Base-by-base conservation (phyloP, 1,284 basidiomycete genomes). In the Moesziomyces globuligerus region DNA sequence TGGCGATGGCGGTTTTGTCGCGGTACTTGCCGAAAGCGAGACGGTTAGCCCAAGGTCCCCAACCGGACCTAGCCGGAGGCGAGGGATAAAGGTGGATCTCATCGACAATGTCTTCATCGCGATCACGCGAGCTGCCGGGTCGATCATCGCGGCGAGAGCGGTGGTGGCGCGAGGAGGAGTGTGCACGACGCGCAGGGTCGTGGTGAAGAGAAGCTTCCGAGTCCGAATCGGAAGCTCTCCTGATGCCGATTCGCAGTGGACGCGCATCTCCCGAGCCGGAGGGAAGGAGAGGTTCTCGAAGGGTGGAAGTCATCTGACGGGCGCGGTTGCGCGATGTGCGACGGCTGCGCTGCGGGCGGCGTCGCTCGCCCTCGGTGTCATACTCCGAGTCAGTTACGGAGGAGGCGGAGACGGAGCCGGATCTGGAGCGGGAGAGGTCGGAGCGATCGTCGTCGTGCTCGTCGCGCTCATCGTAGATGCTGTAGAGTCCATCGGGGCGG, bases 1-100 rank as follows among this genome's bases (percentile, higher is more conserved):
- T 67, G 17, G 68, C 61, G 26, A 76, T 70, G 36, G 74, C 75
- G 4, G 57, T 57, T 57, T 72, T 76, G 51, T 79, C 77, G 20
- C 75, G 68, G 34, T 72, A 79, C 45, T 75, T 72, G 49, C 69
- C 69, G 20, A 72, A 67, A 3, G 69, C 69, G 10, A 72, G 64
- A n/a, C 69, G 64, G 13, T 72, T 72, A 24, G 69, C 69, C 69
- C 69, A 72, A 0, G 69, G 69, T 4, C 69, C 69, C 69, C 69
- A 72, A 3, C 69, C 69, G 21, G 64, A 56, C 28, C 59, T 37
- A 15, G 62, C 69, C 5, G 69, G 69, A 18, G 69, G 69, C 13
- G 69, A 56, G 11, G 69, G 69, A 37, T 72, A 72, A 9, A 67
- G 51, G 21, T 64, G 65, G 13, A 66, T 66, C n/a, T 61, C 68